Percentiles rank a stretch among this genome's conserved stretches.
Conservation (phyloP, 2,329 filamentous ascomycete species). For the Aspergillus udagawae region DNA sequence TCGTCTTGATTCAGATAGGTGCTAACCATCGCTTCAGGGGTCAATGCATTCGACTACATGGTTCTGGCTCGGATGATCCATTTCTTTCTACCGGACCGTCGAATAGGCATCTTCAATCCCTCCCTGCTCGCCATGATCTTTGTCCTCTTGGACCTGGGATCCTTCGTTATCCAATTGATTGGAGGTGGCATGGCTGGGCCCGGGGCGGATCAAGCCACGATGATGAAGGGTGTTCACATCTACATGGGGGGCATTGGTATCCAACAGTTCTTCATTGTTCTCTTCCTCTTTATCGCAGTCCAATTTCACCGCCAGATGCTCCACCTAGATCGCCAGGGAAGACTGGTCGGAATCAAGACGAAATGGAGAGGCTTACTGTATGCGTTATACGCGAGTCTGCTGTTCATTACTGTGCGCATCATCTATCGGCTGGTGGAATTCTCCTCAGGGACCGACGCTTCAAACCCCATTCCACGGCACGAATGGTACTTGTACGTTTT, state of each 20-base stretch:
- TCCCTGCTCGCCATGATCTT: conserved; percentile 39
- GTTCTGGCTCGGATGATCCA: conserved; percentile 40
- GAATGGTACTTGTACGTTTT: conserved; percentile 52
- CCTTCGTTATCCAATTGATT: conserved; percentile 44
- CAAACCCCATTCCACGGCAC: conserved; percentile 62
- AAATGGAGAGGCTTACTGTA: conserved; percentile 31
- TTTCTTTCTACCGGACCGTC: conserved; percentile 33
- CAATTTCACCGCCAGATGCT: conserved; percentile 35
- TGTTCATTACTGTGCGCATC: conserved; percentile 47
- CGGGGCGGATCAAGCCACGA: conserved; percentile 18
- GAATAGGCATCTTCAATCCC: conserved; percentile 34
- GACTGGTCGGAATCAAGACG: conserved; percentile 21
- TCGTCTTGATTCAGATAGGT: not conserved
- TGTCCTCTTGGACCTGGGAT: conserved; percentile 42
- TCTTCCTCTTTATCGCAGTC: conserved; percentile 42
- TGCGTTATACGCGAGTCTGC: conserved; percentile 39
- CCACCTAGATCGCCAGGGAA: conserved; percentile 18
- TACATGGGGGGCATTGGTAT: conserved; percentile 54
- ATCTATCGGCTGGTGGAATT: conserved; percentile 60
- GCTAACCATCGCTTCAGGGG: conserved; percentile 23
- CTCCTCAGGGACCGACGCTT: conserved; percentile 50
- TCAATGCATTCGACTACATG: conserved; percentile 46
- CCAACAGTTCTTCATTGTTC: conserved; percentile 49
- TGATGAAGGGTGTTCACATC: conserved; percentile 43
- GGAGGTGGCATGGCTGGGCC: conserved; percentile 35